Evolutionary conservation across 208 protist species (phyloP).

Genomic region (Leishmania gerbilli): DNA sequence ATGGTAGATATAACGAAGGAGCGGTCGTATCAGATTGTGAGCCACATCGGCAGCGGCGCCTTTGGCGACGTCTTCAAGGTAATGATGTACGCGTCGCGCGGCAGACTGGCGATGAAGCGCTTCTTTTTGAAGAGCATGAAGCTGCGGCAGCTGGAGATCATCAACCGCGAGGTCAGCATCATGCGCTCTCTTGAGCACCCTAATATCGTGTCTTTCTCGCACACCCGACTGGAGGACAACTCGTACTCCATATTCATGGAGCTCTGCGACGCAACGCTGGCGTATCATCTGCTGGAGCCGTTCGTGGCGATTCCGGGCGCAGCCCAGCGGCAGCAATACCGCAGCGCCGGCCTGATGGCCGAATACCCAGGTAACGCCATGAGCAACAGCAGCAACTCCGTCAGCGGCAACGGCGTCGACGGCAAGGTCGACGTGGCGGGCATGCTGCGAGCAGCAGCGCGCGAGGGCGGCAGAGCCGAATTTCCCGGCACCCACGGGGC

Average conservation of each 20-base stretch:
- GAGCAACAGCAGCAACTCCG: slow-evolving; percentile 13
- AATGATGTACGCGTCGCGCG: slow-evolving; percentile 57
- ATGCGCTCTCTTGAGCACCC: slow-evolving; percentile 74
- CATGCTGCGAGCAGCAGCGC: background rate
- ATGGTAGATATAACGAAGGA: slow-evolving; percentile 51
- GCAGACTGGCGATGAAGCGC: slow-evolving; percentile 84
- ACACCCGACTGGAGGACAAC: slow-evolving; percentile 67
- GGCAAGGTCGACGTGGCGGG: background rate
- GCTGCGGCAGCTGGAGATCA: slow-evolving; percentile 53
- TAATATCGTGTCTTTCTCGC: slow-evolving; percentile 78
- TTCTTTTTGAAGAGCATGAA: slow-evolving; percentile 68
- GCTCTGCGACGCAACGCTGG: slow-evolving; percentile 64
- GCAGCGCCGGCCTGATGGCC: background rate
- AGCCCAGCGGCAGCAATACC: slow-evolving; percentile 12
- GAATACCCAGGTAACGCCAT: slow-evolving; percentile 9
- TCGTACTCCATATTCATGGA: slow-evolving; percentile 86
- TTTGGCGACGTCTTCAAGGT: slow-evolving; percentile 87
- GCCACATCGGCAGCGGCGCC: slow-evolving; percentile 64
- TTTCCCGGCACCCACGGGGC: background rate
- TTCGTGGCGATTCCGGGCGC: slow-evolving; percentile 15
- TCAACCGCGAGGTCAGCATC: slow-evolving; percentile 79
- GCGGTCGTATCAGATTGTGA: slow-evolving; percentile 62
- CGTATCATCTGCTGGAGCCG: slow-evolving; percentile 36
- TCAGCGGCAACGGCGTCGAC: slow-evolving; percentile 9
- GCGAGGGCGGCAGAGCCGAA: background rate